Percentiles rank a stretch among this genome's conserved stretches.
Evolutionary conservation across 1,284 basidiomycete genomes (phyloP).

Genomic region (Waitea zeae): DNA sequence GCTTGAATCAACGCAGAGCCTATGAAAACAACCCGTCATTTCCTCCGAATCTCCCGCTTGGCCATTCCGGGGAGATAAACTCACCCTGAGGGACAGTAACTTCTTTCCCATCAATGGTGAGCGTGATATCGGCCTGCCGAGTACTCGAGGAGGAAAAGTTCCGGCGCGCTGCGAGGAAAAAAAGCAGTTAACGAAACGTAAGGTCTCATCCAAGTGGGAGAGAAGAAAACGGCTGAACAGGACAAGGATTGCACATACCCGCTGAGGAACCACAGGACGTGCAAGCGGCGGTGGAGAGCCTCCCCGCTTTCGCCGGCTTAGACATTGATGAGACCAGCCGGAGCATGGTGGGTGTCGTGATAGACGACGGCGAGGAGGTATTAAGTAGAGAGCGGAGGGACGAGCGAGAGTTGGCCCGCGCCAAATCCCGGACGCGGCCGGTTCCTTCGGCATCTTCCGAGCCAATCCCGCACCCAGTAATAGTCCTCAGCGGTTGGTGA

Average conservation of each 20-base stretch:
- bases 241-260: slow-evolving; percentile 15
- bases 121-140: slow-evolving; percentile 65
- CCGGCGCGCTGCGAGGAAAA: slow-evolving; percentile 27
- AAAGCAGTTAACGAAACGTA: too few species aligned
- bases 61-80: slow-evolving; percentile 7
- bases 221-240: too few species aligned
- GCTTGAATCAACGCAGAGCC: slow-evolving; percentile 94
- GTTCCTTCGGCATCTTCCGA: background rate
- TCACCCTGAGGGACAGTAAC: slow-evolving; percentile 84
- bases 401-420: background rate
- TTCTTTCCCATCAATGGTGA: slow-evolving; percentile 87
- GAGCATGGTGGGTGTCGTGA: background rate
- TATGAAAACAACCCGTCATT: slow-evolving; percentile 13
- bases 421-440: too few species aligned
- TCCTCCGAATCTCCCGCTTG: slow-evolving; percentile 7
- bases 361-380: background rate
- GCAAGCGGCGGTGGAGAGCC: slow-evolving; percentile 42
- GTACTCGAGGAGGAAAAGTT: slow-evolving; percentile 47
- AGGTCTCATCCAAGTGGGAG: too few species aligned
- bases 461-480: background rate
- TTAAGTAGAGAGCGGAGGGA: background rate
- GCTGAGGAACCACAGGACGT: slow-evolving; percentile 21
- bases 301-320: slow-evolving; percentile 30
- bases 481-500: too few species aligned
- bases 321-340: too few species aligned